These are phyloP conservation scores for Hyaloscypha finlandica DNA, from an alignment of 495 filamentous ascomycete genomes.

Conservation along the genomic window DNA sequence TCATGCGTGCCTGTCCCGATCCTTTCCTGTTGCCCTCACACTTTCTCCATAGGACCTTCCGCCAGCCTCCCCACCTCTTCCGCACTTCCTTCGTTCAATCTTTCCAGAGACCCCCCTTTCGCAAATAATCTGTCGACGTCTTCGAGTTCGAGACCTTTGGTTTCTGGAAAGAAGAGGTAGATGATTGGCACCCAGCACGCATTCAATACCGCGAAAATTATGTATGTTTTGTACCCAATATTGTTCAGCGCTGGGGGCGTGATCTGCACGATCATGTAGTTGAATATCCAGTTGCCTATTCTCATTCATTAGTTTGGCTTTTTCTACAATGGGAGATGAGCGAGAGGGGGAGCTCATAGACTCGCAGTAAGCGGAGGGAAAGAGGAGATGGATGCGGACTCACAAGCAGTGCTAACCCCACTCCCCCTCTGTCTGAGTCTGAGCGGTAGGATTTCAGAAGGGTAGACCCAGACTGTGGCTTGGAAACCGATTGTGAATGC, in stretches of 20 bases:
- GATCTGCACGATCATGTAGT: constrained; percentile 70
- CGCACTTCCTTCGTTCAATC: background rate
- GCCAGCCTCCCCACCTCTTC: background rate
- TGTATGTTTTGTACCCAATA: constrained; percentile 71
- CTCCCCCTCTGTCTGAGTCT: constrained; percentile 73
- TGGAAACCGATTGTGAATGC: constrained; percentile 82
- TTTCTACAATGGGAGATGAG: background rate
- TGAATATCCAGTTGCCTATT: constrained; percentile 56
- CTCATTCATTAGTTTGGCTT: background rate
- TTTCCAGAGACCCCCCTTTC: constrained; percentile 37
- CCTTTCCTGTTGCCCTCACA: too few species aligned
- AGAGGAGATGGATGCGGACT: background rate
- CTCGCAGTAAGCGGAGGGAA: background rate
- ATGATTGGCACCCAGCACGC: constrained; percentile 67
- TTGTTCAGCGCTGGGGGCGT: constrained; percentile 67
- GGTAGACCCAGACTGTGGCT: constrained; percentile 43
- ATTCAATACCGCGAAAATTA: constrained; percentile 79
- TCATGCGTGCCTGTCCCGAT: too few species aligned
- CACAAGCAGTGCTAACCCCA: constrained; percentile 61
- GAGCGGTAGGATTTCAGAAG: constrained; percentile 69
- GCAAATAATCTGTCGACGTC: constrained; percentile 76
- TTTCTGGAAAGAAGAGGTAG: constrained; percentile 78
- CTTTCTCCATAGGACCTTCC: too few species aligned
- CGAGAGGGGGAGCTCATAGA: background rate
- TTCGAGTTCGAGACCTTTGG: constrained; percentile 69